These are phyloP conservation scores for Exobasidium cylindrosporum DNA, from an alignment of 1,284 basidiomycete species.

Conservation along the genomic window DNA sequence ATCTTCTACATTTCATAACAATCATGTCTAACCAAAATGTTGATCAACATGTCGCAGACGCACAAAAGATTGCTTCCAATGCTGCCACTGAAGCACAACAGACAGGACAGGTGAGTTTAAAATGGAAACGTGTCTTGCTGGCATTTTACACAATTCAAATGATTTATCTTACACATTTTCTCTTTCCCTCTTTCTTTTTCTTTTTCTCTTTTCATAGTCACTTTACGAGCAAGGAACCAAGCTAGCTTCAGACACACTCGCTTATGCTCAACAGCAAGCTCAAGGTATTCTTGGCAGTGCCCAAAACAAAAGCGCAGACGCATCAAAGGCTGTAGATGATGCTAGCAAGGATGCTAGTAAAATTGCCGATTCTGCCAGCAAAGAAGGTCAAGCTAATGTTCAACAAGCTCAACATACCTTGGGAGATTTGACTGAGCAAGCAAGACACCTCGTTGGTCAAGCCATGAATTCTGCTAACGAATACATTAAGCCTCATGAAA, in stretches of 20 bases:
- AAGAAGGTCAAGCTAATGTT: conserved; percentile 14
- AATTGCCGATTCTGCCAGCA: conserved; percentile 12
- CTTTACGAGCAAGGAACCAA: conserved; percentile 16
- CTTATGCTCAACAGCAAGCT: conserved; percentile 8
- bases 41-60: conserved; percentile 9
- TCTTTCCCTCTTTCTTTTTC: no score
- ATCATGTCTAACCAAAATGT: no score
- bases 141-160: no score
- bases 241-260: conserved; percentile 9
- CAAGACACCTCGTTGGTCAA: conserved; percentile 8
- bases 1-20: no score
- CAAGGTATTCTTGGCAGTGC: conserved; percentile 8
- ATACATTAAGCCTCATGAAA: conserved; percentile 15
- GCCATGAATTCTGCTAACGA: conserved; percentile 16
- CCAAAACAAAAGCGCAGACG: conserved; percentile 6
- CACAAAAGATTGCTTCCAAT: conserved; percentile 10
- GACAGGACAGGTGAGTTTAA: conserved; percentile 12
- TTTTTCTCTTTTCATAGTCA: no score
- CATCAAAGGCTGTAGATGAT: conserved; percentile 14
- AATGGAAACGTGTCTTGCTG: no score
- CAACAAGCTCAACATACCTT: conserved; percentile 16
- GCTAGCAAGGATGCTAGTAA: conserved; percentile 15
- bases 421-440: conserved; percentile 14
- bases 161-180: no score
- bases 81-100: conserved; percentile 14